Evolutionary conservation across 345 rosid species (phyloP).

Genomic region (Bruguiera gymnorhiza): DNA sequence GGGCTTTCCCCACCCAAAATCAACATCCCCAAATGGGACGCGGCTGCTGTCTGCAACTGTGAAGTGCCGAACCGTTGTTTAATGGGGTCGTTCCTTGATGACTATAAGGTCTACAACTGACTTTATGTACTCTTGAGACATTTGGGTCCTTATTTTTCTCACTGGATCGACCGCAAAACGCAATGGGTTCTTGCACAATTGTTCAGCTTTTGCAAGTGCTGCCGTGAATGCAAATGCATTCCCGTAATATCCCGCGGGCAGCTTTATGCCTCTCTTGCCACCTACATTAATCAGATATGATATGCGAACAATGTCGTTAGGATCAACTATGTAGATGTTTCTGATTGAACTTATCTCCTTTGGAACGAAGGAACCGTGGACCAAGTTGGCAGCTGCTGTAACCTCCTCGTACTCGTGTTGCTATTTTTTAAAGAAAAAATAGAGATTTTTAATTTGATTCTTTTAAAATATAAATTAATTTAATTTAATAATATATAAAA

Average conservation of each 20-base stretch:
- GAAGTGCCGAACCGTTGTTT: neutral
- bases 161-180: conserved; percentile 14
- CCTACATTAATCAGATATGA: neutral
- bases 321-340: neutral
- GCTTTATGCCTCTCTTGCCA: neutral
- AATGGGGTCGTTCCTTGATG: neutral
- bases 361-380: too few species aligned
- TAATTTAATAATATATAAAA: too few species aligned
- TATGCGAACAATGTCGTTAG: conserved; percentile 16
- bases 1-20: conserved; percentile 27
- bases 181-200: conserved; percentile 4
- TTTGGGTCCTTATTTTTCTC: conserved; percentile 17
- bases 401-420: too few species aligned
- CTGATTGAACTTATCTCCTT: too few species aligned
- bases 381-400: too few species aligned
- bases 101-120: conserved; percentile 18
- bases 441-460: too few species aligned
- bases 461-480: too few species aligned
- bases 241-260: conserved; percentile 26
- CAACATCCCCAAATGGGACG: neutral
- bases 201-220: conserved; percentile 10
- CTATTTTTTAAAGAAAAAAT: too few species aligned
- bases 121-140: conserved; percentile 16
- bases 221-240: conserved; percentile 12
- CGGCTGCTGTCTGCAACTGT: conserved; percentile 5